These are phyloP conservation scores for Shiraia bambusicola DNA, from an alignment of 2,329 filamentous ascomycete genomes.

Conservation along the genomic window DNA sequence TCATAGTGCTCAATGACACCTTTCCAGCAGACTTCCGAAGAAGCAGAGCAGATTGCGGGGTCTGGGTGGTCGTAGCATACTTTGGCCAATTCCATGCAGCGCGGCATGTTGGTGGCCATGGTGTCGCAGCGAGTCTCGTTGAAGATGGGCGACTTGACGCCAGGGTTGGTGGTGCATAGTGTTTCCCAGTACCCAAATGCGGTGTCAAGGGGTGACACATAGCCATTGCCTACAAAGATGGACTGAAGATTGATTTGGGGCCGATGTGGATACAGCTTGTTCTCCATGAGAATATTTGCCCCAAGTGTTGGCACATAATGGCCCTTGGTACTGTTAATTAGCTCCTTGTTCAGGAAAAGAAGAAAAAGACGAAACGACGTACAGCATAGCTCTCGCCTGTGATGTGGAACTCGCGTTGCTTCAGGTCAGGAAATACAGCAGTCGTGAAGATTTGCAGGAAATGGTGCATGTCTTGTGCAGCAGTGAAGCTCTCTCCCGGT, in stretches of 20 bases:
- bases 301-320: conserved; percentile 52
- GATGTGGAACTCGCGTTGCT: conserved; percentile 47
- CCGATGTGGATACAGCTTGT: conserved; percentile 44
- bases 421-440: conserved; percentile 49
- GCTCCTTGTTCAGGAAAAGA: background rate
- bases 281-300: conserved; percentile 49
- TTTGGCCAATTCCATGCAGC: conserved; percentile 47
- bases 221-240: conserved; percentile 52
- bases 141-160: conserved; percentile 47
- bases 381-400: conserved; percentile 55
- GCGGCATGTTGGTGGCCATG: conserved; percentile 49
- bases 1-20: conserved; percentile 47
- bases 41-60: conserved; percentile 46
- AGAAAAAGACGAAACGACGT: conserved; percentile 20
- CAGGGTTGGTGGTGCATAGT: conserved; percentile 50
- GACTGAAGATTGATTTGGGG: conserved; percentile 49
- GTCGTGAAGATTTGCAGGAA: conserved; percentile 53
- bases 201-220: conserved; percentile 46
- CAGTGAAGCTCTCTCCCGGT: conserved; percentile 46
- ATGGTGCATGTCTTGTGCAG: conserved; percentile 52
- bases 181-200: conserved; percentile 51
- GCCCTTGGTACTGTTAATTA: conserved; percentile 42
- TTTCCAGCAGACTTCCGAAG: conserved; percentile 41
- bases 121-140: conserved; percentile 51
- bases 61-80: conserved; percentile 47